Conservation (phyloP, 495 filamentous ascomycete species). For the Aspergillus avenaceus region DNA sequence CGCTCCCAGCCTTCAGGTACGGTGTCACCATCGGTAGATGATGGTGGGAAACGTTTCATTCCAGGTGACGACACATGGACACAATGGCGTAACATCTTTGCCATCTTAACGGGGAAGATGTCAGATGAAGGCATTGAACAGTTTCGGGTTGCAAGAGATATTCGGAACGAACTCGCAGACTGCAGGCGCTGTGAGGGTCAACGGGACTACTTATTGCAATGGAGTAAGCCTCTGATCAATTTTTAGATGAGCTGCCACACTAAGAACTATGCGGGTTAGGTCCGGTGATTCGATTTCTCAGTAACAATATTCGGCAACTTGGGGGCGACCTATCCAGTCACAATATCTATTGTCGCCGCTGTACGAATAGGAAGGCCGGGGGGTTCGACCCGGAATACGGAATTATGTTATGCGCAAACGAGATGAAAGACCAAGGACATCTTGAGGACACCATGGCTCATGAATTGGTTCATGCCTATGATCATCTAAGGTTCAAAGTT, state of each 20-base stretch:
- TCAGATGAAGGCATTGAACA: constrained; percentile 61
- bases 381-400: constrained; percentile 82
- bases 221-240: constrained; percentile 46
- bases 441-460: constrained; percentile 93
- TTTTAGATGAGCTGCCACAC: not conserved
- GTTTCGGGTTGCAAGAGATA: constrained; percentile 67
- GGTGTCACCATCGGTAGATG: constrained; percentile 15
- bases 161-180: constrained; percentile 62
- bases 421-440: constrained; percentile 66
- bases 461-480: constrained; percentile 97
- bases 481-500: constrained; percentile 86
- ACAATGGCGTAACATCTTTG: constrained; percentile 77
- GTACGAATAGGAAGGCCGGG: constrained; percentile 61
- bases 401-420: constrained; percentile 87
- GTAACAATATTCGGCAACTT: constrained; percentile 69
- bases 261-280: constrained; percentile 30
- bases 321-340: constrained; percentile 65
- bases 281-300: constrained; percentile 80
- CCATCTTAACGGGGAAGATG: constrained; percentile 66
- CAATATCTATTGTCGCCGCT: constrained; percentile 81
- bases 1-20: constrained; percentile 21
- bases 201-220: constrained; percentile 72
- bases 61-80: constrained; percentile 59
- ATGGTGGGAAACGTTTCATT: constrained; percentile 36
- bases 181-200: constrained; percentile 73